phyloP scores from a whole-genome alignment of 2,329 filamentous ascomycete species.

The Pyrenochaeta sp. region DNA sequence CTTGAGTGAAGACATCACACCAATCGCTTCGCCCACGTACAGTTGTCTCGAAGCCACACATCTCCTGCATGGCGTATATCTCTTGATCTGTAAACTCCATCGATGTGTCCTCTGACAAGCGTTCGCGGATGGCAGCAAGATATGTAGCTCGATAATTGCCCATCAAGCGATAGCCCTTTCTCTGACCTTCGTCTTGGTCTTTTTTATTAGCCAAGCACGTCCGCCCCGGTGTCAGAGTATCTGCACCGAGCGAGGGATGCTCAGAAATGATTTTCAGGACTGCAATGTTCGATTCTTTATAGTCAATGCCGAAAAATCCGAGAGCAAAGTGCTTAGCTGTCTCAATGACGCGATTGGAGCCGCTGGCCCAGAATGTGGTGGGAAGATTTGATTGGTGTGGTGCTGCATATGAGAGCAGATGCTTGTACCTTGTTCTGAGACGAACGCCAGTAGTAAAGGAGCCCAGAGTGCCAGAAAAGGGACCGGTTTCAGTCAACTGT shows the following conservation, averaged over 20 bases:
- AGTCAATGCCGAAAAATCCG: constrained; percentile 64
- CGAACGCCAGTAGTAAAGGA: constrained; percentile 64
- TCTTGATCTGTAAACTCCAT: constrained; percentile 57
- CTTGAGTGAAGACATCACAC: constrained; percentile 64
- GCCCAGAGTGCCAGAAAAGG: constrained; percentile 63
- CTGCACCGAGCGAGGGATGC: constrained; percentile 56
- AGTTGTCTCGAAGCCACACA: constrained; percentile 67
- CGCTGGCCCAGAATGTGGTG: constrained; percentile 62
- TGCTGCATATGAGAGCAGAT: constrained; percentile 50
- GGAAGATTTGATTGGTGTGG: constrained; percentile 15
- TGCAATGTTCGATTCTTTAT: constrained; percentile 47
- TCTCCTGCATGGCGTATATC: constrained; percentile 67
- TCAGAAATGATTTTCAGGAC: constrained; percentile 63
- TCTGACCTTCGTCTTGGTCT: constrained; percentile 56
- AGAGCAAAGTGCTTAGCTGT: constrained; percentile 64
- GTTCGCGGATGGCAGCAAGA: constrained; percentile 55
- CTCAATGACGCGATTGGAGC: constrained; percentile 63
- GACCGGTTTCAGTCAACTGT: constrained; percentile 64
- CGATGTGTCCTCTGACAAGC: constrained; percentile 55
- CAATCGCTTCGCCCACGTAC: constrained; percentile 63
- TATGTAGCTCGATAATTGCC: constrained; percentile 59
- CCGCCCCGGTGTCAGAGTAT: constrained; percentile 66
- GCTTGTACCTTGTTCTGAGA: constrained; percentile 61
- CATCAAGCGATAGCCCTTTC: constrained; percentile 60
- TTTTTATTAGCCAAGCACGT: constrained; percentile 53